Percentiles rank a stretch among this genome's conserved stretches.
phyloP scores from a whole-genome alignment of 208 protist species.

The Lotmaria passim region DNA sequence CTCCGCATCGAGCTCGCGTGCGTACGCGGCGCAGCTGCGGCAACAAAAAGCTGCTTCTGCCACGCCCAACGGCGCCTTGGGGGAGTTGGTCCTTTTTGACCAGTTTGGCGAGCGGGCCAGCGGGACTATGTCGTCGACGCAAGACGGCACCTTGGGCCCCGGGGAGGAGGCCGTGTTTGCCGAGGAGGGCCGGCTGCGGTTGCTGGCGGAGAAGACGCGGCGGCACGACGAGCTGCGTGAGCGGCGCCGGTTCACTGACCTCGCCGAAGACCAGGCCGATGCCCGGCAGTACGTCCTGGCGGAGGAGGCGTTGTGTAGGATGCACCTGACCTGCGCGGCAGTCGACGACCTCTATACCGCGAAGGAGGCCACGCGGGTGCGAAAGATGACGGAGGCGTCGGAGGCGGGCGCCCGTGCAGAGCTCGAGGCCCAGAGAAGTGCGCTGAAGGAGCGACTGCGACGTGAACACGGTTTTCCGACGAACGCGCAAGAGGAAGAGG shows the following conservation, averaged over 20 bases:
- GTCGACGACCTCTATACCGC: slow-evolving; percentile 52
- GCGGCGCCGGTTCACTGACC: slow-evolving; percentile 20
- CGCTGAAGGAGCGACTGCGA: slow-evolving; percentile 21
- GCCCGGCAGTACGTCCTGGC: slow-evolving; percentile 45
- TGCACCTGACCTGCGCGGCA: slow-evolving; percentile 34
- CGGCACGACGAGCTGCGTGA: slow-evolving; percentile 30
- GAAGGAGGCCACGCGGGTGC: slow-evolving; percentile 12
- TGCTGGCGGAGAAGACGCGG: slow-evolving; percentile 37
- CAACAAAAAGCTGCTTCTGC: neutral
- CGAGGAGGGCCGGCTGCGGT: slow-evolving; percentile 42
- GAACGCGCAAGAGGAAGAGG: too few relatives aligned
- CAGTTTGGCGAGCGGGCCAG: neutral
- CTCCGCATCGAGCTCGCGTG: slow-evolving; percentile 11
- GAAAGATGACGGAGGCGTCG: slow-evolving; percentile 22
- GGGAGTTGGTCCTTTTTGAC: slow-evolving; percentile 9
- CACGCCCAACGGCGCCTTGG: neutral
- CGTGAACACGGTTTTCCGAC: neutral
- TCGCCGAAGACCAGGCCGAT: slow-evolving; percentile 31
- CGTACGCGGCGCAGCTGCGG: slow-evolving; percentile 18
- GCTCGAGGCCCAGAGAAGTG: slow-evolving; percentile 15
- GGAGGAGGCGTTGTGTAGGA: slow-evolving; percentile 45
- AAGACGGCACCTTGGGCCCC: slow-evolving; percentile 24
- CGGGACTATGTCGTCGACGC: neutral
- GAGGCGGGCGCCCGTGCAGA: slow-evolving; percentile 10
- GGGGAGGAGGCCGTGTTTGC: slow-evolving; percentile 30